Conservation (phyloP, 2,329 filamentous ascomycete species). For the Colletotrichum kahawae region DNA sequence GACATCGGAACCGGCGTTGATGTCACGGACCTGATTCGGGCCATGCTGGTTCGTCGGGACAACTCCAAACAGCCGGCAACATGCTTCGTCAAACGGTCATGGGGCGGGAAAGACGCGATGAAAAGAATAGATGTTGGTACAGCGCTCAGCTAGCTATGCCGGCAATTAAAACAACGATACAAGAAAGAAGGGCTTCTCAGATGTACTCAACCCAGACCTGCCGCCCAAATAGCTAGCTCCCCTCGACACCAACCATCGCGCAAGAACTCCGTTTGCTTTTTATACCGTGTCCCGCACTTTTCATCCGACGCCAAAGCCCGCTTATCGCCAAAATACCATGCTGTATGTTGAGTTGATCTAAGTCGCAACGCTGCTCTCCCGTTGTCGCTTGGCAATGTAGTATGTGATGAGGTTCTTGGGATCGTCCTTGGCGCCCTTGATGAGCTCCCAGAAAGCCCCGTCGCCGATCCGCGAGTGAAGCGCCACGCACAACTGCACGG, state of each 20-base stretch:
- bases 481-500: constrained; percentile 79
- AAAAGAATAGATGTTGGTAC: constrained; percentile 8
- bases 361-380: constrained; percentile 44
- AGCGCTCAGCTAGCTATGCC: constrained; percentile 9
- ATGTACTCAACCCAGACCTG: constrained; percentile 11
- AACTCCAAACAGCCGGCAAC: neutral
- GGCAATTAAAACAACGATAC: constrained; percentile 11
- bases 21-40: neutral
- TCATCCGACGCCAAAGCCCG: neutral
- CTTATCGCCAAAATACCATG: neutral
- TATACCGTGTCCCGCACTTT: neutral
- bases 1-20: neutral
- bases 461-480: constrained; percentile 69
- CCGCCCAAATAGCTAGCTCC: neutral
- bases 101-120: neutral
- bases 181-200: constrained; percentile 9
- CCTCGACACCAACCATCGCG: neutral
- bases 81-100: neutral
- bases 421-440: constrained; percentile 71
- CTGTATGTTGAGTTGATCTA: neutral
- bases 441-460: constrained; percentile 68
- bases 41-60: neutral
- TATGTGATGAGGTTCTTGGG: constrained; percentile 81
- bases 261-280: constrained; percentile 10
- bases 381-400: constrained; percentile 76